phyloP scores from a whole-genome alignment of 2,329 filamentous ascomycete species.

The Clarireedia monteithiana region DNA sequence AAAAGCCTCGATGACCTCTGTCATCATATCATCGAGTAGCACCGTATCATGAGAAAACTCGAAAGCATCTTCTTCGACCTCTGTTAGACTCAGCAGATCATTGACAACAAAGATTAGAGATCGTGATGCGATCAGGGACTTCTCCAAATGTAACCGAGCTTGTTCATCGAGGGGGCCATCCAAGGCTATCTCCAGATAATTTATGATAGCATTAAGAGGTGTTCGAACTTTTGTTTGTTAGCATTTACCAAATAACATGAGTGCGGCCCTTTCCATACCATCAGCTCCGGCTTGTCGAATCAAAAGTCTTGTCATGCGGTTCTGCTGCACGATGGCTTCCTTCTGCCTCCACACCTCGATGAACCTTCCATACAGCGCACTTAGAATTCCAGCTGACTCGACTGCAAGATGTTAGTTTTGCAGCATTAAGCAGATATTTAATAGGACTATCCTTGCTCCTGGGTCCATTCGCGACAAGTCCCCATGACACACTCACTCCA shows the following conservation, averaged over 20 bases:
- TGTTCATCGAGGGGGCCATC: conserved; percentile 73
- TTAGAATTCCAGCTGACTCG: conserved; percentile 81
- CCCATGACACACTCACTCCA: conserved; percentile 73
- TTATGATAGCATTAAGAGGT: conserved; percentile 90
- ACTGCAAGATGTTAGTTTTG: conserved; percentile 32
- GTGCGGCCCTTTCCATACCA: not conserved
- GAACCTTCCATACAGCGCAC: conserved; percentile 78
- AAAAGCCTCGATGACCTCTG: conserved; percentile 70
- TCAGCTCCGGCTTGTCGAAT: conserved; percentile 3
- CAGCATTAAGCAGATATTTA: rapidly evolving
- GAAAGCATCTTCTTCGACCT: conserved; percentile 73
- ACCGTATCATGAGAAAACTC: conserved; percentile 77
- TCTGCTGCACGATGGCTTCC: conserved; percentile 68
- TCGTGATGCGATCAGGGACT: conserved; percentile 85
- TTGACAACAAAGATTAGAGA: conserved; percentile 93
- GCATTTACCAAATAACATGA: not conserved
- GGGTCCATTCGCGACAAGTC: conserved; percentile 79
- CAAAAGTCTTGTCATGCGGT: conserved; percentile 68
- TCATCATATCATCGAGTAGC: conserved; percentile 60
- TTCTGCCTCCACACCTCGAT: conserved; percentile 93
- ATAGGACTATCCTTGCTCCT: conserved; percentile 51
- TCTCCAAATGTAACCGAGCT: conserved; percentile 74
- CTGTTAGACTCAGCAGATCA: conserved; percentile 79
- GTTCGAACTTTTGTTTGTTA: conserved; percentile 63
- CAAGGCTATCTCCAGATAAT: conserved; percentile 84